Conservation (phyloP, 345 rosid genomes). For the Arabidopsis thaliana region DNA sequence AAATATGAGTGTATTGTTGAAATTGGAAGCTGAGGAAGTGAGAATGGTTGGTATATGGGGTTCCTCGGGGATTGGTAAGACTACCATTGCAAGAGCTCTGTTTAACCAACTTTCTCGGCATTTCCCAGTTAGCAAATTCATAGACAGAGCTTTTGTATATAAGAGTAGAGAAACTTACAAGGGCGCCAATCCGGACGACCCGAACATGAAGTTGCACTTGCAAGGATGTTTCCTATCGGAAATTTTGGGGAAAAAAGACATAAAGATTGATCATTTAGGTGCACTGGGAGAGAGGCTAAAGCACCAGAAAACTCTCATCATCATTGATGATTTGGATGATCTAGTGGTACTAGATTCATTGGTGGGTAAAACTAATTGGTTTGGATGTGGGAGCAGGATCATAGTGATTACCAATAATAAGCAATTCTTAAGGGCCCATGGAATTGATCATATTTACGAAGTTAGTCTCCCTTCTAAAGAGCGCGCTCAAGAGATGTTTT, state of each 20-base stretch:
- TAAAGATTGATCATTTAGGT: conserved; percentile 28
- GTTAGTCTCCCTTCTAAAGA: neutral
- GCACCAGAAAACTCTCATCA: conserved; percentile 39
- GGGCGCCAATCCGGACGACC: accelerated
- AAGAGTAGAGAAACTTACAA: neutral
- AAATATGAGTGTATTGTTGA: no score
- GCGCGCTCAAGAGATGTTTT: conserved; percentile 13
- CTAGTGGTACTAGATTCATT: conserved; percentile 16
- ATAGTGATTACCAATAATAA: conserved; percentile 55
- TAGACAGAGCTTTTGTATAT: neutral
- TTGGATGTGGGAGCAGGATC: conserved; percentile 52
- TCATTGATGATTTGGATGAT: conserved; percentile 58
- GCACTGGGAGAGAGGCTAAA: neutral
- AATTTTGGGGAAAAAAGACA: neutral
- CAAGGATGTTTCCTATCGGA: neutral
- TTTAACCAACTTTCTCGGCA: no score
- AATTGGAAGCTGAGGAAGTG: no score
- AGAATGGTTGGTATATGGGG: no score
- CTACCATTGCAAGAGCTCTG: no score
- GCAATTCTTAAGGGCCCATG: conserved; percentile 11
- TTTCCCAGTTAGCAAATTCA: neutral
- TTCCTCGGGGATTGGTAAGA: no score
- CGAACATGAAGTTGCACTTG: neutral
- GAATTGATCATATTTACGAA: neutral
- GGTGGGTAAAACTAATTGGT: conserved; percentile 49